A percentile compares a stretch with the other conserved stretches of the same genome.
Conservation (phyloP, 768 basidiomycete genomes). For the Hygrophoropsis aurantiaca region DNA sequence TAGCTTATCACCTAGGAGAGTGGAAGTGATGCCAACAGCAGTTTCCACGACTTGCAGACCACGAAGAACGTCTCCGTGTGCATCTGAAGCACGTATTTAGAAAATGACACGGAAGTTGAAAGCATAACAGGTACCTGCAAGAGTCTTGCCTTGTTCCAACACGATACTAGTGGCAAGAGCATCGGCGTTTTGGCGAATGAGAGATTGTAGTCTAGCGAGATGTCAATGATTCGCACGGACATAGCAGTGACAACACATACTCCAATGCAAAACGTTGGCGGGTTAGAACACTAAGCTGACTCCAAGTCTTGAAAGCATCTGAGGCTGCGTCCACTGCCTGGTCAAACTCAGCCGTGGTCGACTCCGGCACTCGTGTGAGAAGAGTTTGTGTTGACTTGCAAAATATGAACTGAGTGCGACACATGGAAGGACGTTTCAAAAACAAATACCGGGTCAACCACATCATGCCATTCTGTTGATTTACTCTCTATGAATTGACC, state of each 20-base stretch:
- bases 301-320: slow-evolving; percentile 88
- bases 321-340: slow-evolving; percentile 83
- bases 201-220: slow-evolving; percentile 69
- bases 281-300: slow-evolving; percentile 76
- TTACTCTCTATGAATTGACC: slow-evolving; percentile 88
- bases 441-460: slow-evolving; percentile 79
- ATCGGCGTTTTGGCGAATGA: slow-evolving; percentile 83
- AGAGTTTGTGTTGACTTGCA: slow-evolving; percentile 85
- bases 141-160: slow-evolving; percentile 94
- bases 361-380: slow-evolving; percentile 88
- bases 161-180: slow-evolving; percentile 88
- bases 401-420: not conserved
- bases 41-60: slow-evolving; percentile 89
- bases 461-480: slow-evolving; percentile 77
- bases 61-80: slow-evolving; percentile 91
- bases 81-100: slow-evolving; percentile 51
- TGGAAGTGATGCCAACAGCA: slow-evolving; percentile 78
- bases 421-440: not conserved
- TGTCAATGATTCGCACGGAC: not conserved
- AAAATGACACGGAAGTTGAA: not conserved
- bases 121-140: slow-evolving; percentile 55
- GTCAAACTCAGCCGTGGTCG: slow-evolving; percentile 76
- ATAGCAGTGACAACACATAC: no score
- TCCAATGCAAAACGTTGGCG: slow-evolving; percentile 89
- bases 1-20: slow-evolving; percentile 85